A percentile compares a stretch with the other conserved stretches of the same genome.
These are phyloP conservation scores for Aureobasidium namibiae DNA, from an alignment of 2,329 filamentous ascomycete species.

Conservation along the genomic window DNA sequence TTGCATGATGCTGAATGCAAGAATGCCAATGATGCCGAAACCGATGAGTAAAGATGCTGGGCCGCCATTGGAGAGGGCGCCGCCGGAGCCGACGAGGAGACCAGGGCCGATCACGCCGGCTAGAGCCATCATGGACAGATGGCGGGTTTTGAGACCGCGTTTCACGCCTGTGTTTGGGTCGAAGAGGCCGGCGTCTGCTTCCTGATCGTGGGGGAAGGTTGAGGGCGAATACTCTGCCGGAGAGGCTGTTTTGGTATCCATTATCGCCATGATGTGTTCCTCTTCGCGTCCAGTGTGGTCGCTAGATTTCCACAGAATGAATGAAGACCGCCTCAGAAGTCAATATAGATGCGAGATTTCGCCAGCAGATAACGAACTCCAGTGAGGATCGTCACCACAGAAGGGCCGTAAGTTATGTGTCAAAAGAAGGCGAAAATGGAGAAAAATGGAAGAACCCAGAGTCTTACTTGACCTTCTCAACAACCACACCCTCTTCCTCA, in stretches of 20 bases:
- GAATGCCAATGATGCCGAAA: conserved; percentile 62
- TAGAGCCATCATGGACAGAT: conserved; percentile 51
- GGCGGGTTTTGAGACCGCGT: conserved; percentile 59
- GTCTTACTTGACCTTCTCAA: background rate
- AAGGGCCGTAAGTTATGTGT: background rate
- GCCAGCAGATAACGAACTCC: background rate
- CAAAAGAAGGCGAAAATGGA: background rate
- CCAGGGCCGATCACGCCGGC: conserved; percentile 57
- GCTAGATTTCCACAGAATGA: no score
- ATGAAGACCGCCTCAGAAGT: no score
- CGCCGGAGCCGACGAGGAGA: conserved; percentile 62
- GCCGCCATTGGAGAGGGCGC: conserved; percentile 59
- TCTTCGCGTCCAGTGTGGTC: no score
- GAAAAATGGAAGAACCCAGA: background rate
- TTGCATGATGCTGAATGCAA: conserved; percentile 62
- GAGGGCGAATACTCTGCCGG: background rate
- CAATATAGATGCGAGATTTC: no score
- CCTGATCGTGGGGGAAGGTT: background rate
- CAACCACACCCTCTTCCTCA: background rate
- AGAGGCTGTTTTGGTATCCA: background rate
- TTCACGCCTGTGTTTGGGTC: conserved; percentile 59
- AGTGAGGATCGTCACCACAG: background rate
- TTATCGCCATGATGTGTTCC: background rate
- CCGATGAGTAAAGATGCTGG: conserved; percentile 66
- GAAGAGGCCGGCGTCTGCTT: conserved; percentile 22